phyloP scores from a whole-genome alignment of 139 green algal genomes.

The Chlamydomonas sp. region DNA sequence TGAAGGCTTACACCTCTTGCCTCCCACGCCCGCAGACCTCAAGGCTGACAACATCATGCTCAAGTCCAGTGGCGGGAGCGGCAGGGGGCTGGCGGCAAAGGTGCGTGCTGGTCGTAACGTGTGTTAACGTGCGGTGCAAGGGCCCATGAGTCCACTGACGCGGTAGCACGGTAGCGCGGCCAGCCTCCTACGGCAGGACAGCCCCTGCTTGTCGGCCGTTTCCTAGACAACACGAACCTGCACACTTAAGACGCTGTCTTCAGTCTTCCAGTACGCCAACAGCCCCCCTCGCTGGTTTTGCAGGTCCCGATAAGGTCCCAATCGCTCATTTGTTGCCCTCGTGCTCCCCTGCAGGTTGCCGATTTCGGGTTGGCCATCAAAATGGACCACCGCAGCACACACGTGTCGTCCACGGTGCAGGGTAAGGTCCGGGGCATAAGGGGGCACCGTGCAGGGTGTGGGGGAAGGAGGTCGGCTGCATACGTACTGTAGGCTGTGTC shows the following conservation, averaged over 20 bases:
- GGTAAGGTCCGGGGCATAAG: slow-evolving; percentile 55
- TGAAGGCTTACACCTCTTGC: neutral
- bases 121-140: too few relatives aligned
- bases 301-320: neutral
- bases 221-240: too few relatives aligned
- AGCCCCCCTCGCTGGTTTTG: neutral
- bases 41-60: slow-evolving; percentile 72
- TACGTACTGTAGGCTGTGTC: neutral
- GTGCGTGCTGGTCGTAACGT: slow-evolving; percentile 1
- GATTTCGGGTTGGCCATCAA: slow-evolving; percentile 69
- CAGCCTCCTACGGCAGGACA: too few relatives aligned
- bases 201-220: too few relatives aligned
- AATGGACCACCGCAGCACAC: slow-evolving; percentile 60
- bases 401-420: slow-evolving; percentile 56
- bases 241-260: too few relatives aligned
- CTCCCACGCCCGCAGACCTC: neutral
- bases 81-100: slow-evolving; percentile 49
- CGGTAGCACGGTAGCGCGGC: too few relatives aligned
- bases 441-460: neutral
- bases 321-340: neutral
- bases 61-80: slow-evolving; percentile 47
- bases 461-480: neutral
- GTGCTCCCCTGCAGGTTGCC: slow-evolving; percentile 14
- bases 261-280: too few relatives aligned
- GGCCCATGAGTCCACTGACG: too few relatives aligned